Conservation (phyloP, 1,284 basidiomycete genomes). For the Abortiporus biennis region DNA sequence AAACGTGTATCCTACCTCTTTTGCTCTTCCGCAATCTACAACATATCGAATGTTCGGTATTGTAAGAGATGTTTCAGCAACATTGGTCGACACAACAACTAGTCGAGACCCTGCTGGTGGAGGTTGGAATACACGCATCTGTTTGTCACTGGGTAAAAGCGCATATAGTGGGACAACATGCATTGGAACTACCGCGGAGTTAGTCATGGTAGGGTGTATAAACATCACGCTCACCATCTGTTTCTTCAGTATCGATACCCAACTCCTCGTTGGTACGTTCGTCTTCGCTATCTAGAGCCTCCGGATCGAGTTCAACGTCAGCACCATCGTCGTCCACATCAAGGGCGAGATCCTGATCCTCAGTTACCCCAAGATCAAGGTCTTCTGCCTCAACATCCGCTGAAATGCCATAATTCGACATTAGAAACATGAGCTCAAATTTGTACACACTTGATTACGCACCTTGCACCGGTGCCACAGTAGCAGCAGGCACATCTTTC, state of each 20-base stretch:
- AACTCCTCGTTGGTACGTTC: conserved; percentile 48
- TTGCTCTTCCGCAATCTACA: conserved; percentile 71
- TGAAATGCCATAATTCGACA: conserved; percentile 14
- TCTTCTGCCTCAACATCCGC: conserved; percentile 77
- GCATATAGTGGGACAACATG: conserved; percentile 75
- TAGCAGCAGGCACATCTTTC: no score
- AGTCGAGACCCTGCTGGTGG: conserved; percentile 61
- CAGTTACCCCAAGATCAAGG: conserved; percentile 58
- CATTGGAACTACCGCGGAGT: conserved; percentile 44
- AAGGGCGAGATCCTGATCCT: conserved; percentile 38
- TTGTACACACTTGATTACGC: no score
- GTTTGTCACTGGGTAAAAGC: conserved; percentile 64
- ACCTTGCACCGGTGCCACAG: no score
- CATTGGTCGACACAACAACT: conserved; percentile 73
- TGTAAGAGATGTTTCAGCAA: conserved; percentile 76
- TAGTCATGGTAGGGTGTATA: no score
- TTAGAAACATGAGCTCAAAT: conserved; percentile 4
- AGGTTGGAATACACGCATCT: conserved; percentile 67
- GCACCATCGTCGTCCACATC: conserved; percentile 50
- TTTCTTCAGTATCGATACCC: conserved; percentile 51
- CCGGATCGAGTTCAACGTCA: conserved; percentile 45
- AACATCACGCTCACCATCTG: conserved; percentile 44
- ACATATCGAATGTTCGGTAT: conserved; percentile 77
- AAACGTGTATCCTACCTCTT: conserved; percentile 58
- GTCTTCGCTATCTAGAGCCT: conserved; percentile 36